These are phyloP conservation scores for Leishmania arabica DNA, from an alignment of 208 protist genomes.

Conservation along the genomic window DNA sequence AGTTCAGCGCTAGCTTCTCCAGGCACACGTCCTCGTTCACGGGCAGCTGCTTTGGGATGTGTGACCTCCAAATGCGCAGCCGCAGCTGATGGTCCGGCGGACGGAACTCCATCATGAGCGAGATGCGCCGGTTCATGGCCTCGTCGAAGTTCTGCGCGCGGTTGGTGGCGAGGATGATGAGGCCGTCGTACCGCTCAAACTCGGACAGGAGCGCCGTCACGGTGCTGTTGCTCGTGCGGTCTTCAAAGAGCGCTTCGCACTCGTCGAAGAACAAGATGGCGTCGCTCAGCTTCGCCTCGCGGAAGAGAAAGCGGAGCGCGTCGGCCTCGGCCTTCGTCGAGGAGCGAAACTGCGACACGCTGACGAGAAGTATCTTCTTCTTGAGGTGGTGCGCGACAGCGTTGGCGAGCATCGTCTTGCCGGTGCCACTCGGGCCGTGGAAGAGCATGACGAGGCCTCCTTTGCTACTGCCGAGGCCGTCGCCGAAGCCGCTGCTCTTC, in stretches of 20 bases:
- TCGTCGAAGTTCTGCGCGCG: conserved; percentile 88
- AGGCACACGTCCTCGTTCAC: conserved; percentile 73
- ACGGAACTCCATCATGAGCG: conserved; percentile 92
- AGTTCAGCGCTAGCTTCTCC: conserved; percentile 76
- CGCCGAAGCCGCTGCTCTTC: conserved; percentile 75
- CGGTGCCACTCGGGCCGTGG: conserved; percentile 91
- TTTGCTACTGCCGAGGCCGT: conserved; percentile 57
- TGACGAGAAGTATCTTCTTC: conserved; percentile 91
- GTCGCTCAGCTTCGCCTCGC: conserved; percentile 92
- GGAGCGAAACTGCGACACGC: conserved; percentile 76
- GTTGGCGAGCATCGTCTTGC: conserved; percentile 95
- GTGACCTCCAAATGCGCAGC: conserved; percentile 80
- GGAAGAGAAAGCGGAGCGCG: conserved; percentile 90
- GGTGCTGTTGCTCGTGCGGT: conserved; percentile 73
- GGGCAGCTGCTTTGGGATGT: conserved; percentile 64
- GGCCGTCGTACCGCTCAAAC: conserved; percentile 90
- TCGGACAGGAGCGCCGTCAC: conserved; percentile 90
- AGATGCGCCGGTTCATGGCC: conserved; percentile 94
- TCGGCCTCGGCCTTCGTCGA: conserved; percentile 62
- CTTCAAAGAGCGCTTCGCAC: conserved; percentile 92
- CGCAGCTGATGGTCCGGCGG: conserved; percentile 87
- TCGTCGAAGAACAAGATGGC: conserved; percentile 95
- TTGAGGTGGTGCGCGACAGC: conserved; percentile 88
- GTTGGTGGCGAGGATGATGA: conserved; percentile 94
- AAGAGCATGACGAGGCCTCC: conserved; percentile 91